Percentiles rank a stretch among this genome's conserved stretches.
Conservation (phyloP, 495 filamentous ascomycete genomes). For the Aspergillus leporis region DNA sequence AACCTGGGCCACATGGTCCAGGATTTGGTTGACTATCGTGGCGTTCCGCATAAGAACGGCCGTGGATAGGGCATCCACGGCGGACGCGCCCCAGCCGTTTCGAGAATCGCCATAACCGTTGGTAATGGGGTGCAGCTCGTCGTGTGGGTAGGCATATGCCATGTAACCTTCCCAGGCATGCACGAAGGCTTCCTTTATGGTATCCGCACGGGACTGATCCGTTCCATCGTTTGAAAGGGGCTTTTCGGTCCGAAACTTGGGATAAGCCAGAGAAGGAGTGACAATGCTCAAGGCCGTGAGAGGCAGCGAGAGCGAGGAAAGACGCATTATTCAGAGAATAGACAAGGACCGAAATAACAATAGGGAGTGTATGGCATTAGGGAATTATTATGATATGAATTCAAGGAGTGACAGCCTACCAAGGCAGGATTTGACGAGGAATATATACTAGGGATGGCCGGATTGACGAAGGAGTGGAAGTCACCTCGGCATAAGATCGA, state of each 20-base stretch:
- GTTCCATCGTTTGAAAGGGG: conserved; percentile 2
- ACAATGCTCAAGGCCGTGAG: conserved; percentile 28
- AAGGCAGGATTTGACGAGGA: conserved; percentile 8
- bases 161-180: conserved; percentile 82
- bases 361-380: conserved; percentile 8
- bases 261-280: conserved; percentile 25
- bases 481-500: not conserved
- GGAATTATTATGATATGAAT: not conserved
- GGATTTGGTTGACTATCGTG: conserved; percentile 65
- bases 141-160: conserved; percentile 75
- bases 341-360: conserved; percentile 1
- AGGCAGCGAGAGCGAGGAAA: conserved; percentile 28
- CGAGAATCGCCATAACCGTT: conserved; percentile 69
- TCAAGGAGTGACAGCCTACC: conserved; percentile 11
- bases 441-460: conserved; percentile 7
- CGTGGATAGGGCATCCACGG: conserved; percentile 80
- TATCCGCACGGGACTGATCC: conserved; percentile 50
- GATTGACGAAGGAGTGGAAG: not conserved
- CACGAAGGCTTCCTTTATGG: conserved; percentile 73
- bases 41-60: conserved; percentile 74
- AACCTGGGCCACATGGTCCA: conserved; percentile 66
- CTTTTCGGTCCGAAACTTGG: not conserved
- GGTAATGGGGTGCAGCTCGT: conserved; percentile 70
- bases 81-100: conserved; percentile 85
- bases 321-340: conserved; percentile 33